These are phyloP conservation scores for Physcomitrium patens DNA, from an alignment of 225 moss, liverwort and hornwort genomes.

Conservation along the genomic window DNA sequence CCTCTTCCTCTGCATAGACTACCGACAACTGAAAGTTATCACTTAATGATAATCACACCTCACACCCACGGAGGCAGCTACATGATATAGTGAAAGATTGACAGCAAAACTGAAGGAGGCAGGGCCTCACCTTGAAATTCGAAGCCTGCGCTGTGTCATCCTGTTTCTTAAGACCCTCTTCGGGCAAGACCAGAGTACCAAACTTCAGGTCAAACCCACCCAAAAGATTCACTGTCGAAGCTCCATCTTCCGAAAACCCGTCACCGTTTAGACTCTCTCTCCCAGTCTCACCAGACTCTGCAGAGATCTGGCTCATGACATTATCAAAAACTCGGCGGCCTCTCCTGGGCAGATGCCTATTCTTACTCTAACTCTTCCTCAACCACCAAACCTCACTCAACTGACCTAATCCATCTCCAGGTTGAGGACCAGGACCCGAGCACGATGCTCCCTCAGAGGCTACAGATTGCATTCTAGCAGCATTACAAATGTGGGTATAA, in stretches of 20 bases:
- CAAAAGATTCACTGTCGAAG: background rate
- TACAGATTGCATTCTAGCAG: no score
- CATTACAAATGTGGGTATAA: no score
- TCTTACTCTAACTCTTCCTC: no score
- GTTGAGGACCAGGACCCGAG: no score
- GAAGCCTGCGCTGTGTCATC: slow-evolving; percentile 6
- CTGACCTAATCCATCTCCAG: no score
- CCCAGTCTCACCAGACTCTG: slow-evolving; percentile 26
- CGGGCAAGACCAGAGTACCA: background rate
- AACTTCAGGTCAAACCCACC: slow-evolving; percentile 1
- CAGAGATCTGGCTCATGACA: slow-evolving; percentile 23
- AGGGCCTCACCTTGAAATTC: slow-evolving; percentile 35
- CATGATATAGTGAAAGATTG: background rate
- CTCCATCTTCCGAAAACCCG: slow-evolving; percentile 31
- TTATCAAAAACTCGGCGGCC: slow-evolving; percentile 22
- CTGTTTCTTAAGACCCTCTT: slow-evolving; percentile 9
- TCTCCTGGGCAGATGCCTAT: background rate
- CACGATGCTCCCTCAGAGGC: no score
- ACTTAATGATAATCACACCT: no score
- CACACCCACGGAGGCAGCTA: background rate
- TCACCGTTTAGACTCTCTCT: no score
- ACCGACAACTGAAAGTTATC: no score
- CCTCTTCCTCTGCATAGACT: background rate
- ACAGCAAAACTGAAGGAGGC: background rate
- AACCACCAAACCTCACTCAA: no score